Base-by-base conservation (phyloP, 345 rosid species). In the Ricinus communis region DNA sequence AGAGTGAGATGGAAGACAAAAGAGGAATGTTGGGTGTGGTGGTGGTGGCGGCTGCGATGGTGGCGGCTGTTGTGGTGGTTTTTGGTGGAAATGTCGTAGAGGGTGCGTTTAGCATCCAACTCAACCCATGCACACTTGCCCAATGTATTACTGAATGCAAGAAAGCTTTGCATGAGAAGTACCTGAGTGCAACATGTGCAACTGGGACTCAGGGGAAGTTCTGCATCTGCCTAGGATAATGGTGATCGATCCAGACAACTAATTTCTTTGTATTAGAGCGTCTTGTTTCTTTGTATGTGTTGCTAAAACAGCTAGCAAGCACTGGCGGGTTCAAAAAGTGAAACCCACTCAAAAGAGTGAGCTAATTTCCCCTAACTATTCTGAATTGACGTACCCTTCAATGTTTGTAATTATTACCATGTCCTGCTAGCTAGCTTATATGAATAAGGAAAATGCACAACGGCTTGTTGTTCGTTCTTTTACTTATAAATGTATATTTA, bases 31-130 rank as follows among this genome's bases (percentile, higher is more conserved):
- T 65, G 45, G 68, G 33, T 8, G 25, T 49, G 33, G 30, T 40
- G 31, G 2, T 60, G 41, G 54, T 31, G 1, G 50, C 54, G 22
- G 43, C 13, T 5, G 50, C n/a, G n/a, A n/a, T 30, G 13, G 46
- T n/a, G 30, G 38, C 36, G 58, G 1, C 40, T 30, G 65, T 52
- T 16, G 8, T 66, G 28, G 40, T 59, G 70, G 27, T 68, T 64
- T 45, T 65, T 49, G 60, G 72, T 68, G 58, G 75, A 43, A 31
- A 28, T 8, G 2, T 55, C 0, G 74, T 52, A 43, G 79, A 77
- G 40, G 69, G 76, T 58, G 79, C 82, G 62, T 72, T 77, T 71
- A 69, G 82, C 72, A 77, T 83, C 54, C 70, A 75, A n/a, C 63
- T 80, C 8, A 75, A 70, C 2, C 77, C 86, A 40, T 80, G 80